phyloP scores from a whole-genome alignment of 23 red algal species.

The Chondrus crispus region DNA sequence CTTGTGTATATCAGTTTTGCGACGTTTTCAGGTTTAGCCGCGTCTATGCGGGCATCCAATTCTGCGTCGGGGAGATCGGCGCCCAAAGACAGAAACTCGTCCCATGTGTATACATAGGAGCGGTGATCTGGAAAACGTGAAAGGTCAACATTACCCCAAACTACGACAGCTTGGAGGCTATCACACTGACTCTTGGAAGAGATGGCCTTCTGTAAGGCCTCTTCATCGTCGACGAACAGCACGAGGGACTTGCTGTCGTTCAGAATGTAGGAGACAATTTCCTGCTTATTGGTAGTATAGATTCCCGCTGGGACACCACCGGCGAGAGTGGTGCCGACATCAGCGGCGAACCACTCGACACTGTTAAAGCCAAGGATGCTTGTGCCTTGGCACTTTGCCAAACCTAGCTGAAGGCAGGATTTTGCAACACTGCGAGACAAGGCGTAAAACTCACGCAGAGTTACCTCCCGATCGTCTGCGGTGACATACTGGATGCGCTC shows the following conservation, averaged over 20 bases:
- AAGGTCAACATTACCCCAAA: constrained; percentile 43
- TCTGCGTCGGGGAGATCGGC: constrained; percentile 1
- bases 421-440: constrained; percentile 31
- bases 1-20: constrained; percentile 84
- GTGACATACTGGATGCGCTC: not conserved
- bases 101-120: constrained; percentile 36
- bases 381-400: constrained; percentile 48
- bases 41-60: not conserved
- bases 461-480: constrained; percentile 12
- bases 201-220: constrained; percentile 53
- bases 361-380: constrained; percentile 83
- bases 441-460: constrained; percentile 29
- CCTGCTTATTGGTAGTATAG: constrained; percentile 72
- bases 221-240: constrained; percentile 74
- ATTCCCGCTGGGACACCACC: constrained; percentile 64
- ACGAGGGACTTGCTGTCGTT: constrained; percentile 41
- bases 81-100: constrained; percentile 46
- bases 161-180: constrained; percentile 37
- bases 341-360: constrained; percentile 74
- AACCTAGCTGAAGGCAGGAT: constrained; percentile 24
- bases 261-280: constrained; percentile 67
- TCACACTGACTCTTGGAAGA: constrained; percentile 5
- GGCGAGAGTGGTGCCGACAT: constrained; percentile 64
- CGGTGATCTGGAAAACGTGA: not conserved
- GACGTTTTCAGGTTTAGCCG: constrained; percentile 41